These are phyloP conservation scores for Cystofilobasidium macerans DNA, from an alignment of 768 basidiomycete genomes.

Conservation along the genomic window DNA sequence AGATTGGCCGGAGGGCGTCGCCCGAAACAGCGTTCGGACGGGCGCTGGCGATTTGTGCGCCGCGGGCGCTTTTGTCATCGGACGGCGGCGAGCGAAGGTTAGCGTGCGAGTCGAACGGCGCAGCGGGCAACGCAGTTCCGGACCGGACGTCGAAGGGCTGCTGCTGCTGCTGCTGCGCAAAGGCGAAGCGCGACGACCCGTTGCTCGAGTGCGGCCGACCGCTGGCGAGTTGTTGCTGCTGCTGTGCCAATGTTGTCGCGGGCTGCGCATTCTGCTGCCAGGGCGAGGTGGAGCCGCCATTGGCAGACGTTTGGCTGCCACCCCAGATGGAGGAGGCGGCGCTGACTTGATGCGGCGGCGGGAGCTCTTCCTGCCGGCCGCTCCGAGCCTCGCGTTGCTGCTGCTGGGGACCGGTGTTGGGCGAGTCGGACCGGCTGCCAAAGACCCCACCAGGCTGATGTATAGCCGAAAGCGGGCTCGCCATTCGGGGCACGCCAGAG, in stretches of 20 bases:
- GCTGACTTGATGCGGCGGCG: background rate
- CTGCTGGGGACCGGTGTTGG: background rate
- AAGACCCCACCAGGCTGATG: background rate
- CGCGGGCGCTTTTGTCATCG: background rate
- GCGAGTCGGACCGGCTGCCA: background rate
- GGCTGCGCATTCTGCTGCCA: background rate
- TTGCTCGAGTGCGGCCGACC: background rate
- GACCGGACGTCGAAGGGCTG: constrained; percentile 5
- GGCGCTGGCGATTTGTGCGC: background rate
- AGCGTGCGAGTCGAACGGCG: background rate
- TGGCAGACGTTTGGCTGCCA: background rate
- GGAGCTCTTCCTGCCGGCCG: background rate
- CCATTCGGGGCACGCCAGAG: background rate
- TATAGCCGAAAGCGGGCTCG: background rate
- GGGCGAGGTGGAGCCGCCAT: background rate
- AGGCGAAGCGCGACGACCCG: background rate
- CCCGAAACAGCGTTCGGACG: background rate
- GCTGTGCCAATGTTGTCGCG: background rate
- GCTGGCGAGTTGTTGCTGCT: background rate
- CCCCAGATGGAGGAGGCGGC: background rate
- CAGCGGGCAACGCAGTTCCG: constrained; percentile 7
- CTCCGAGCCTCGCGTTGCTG: background rate
- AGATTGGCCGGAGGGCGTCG: constrained; percentile 39
- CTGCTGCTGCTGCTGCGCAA: constrained; percentile 2
- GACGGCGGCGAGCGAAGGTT: background rate